Base-by-base conservation (phyloP, 768 basidiomycete species). In the Suillus spraguei region DNA sequence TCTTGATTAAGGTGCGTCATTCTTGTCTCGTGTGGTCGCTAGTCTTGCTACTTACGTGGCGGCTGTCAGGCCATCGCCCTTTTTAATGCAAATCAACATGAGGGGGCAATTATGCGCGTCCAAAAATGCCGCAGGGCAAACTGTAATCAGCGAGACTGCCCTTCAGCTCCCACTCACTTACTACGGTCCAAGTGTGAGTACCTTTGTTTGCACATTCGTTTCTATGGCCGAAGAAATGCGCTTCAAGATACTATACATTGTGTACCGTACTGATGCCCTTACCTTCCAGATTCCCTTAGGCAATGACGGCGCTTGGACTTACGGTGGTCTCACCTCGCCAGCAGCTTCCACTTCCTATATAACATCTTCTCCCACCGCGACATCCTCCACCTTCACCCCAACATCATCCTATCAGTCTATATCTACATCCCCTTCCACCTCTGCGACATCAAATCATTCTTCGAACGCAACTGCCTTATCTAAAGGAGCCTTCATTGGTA, bases 171-270 rank as follows among this genome's bases (percentile, higher is more conserved):
- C 92, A 46, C 77, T 92, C 67, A 93, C 92, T 0, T 94, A 94
- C 76, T 92, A 84, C 67, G 92, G 92, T 36, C 91, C 92, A 60
- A 87, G 88, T 73, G 91, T 93, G 71, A 84, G 91, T 85, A 14
- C 60, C 36, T 64, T 38, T 38, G 36, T 13, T 38, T 13, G 2
- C 36, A 14, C 24, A 8, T 52, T 52, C 9, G 28, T 24, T 39
- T 38, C 8, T 24, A 38, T 22, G n/a, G n/a, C 35, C 6, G 11
- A 9, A 16, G 16, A n/a, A 13, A 54, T 55, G 13, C 54, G 4
- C 36, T 56, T 4, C n/a, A 22, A 5, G n/a, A 17, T 33, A 35
- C n/a, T 41, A 60, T 62, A n/a, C 49, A n/a, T 39, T 16, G 36
- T 32, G 28, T 20, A 56, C 20, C 22, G 6, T 53, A 41, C 47